Evolutionary conservation across 768 basidiomycete genomes (phyloP).

Genomic region (Dentipellis sp.): DNA sequence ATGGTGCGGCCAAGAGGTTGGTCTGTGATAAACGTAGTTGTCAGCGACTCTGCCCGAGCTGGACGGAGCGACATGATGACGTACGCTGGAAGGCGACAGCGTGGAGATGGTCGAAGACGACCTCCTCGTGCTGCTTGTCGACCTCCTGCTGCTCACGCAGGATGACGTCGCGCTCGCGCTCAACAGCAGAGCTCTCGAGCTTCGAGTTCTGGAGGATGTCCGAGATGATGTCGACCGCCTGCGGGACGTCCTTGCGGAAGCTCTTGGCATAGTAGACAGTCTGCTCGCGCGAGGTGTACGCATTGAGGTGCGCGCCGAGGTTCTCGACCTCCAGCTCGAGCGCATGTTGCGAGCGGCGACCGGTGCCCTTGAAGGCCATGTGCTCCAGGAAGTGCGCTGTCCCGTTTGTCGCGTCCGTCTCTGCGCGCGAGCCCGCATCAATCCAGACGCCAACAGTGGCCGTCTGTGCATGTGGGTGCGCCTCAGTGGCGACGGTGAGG

Average conservation of each 20-base stretch:
- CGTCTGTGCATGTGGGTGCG: constrained; percentile 85
- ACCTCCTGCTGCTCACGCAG: constrained; percentile 98
- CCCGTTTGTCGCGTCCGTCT: constrained; percentile 91
- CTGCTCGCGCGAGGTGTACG: constrained; percentile 97
- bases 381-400: constrained; percentile 99
- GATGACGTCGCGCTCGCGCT: constrained; percentile 94
- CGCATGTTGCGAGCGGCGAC: constrained; percentile 75
- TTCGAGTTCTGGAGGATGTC: constrained; percentile 98
- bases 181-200: constrained; percentile 78
- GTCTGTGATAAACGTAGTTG: constrained; percentile 34
- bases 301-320: constrained; percentile 93
- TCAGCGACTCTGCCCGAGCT: neutral
- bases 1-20: constrained; percentile 96
- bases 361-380: constrained; percentile 97
- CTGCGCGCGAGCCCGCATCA: constrained; percentile 94
- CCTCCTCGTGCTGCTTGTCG: constrained; percentile 96
- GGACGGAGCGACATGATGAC: constrained; percentile 18
- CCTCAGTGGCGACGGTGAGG: constrained; percentile 88
- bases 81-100: constrained; percentile 92
- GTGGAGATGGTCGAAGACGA: constrained; percentile 97
- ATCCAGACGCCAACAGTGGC: constrained; percentile 99
- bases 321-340: constrained; percentile 98
- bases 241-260: constrained; percentile 90
- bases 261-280: constrained; percentile 99
- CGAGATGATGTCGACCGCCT: constrained; percentile 91